Evolutionary conservation across 352 stramenopile species (phyloP), one percentile per base, ranked within the genome.

Genomic region (Peronospora destructor): DNA sequence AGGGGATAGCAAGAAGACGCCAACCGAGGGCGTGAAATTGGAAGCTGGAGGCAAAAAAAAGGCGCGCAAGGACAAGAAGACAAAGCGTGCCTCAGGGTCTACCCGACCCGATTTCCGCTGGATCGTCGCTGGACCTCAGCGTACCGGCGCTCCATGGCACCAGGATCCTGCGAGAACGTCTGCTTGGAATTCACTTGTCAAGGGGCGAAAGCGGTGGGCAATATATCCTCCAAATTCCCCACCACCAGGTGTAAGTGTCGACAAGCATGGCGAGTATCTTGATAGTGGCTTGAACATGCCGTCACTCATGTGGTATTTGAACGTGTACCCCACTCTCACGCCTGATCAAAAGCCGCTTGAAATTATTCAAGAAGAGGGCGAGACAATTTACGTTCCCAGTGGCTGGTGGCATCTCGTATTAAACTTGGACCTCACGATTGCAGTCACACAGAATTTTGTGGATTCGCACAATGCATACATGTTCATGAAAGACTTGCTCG

Each of bases 371-470:
- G 75, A 95, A 59, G 77, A 93, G 10, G 95, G 95, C 9, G 95
- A 99, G 56, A 91, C 96, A 4, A 85, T 99, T 38, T 98, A 97
- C 74, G 94, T 99, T 17, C 95, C 95, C 5, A 95, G 91, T 54
- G 94, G 95, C 13, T 99, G 95, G 95, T 98, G 95, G 95, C 95
- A 99, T 58, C 76, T 91, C 41, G 95, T 99, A 14, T 68, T 99
- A 39, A 99, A 99, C 62, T 73, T 98, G 10, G 87, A 94, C 23
- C 59, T 78, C 25, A 97, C 91, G 13, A 85, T 98, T 26, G 95
- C 95, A 5, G 82, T 99, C 37, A 98, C 95, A 1, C 91, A 98
- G 51, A 99, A 99, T 58, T 96, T 95, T 53, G 78, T 94, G 36
- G 78, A 94, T 55, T 79, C 80, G n/a, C 73, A 90, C 56, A 94